These are phyloP conservation scores for Fusarium oxysporum DNA, from an alignment of 2,329 filamentous ascomycete species.

Conservation along the genomic window DNA sequence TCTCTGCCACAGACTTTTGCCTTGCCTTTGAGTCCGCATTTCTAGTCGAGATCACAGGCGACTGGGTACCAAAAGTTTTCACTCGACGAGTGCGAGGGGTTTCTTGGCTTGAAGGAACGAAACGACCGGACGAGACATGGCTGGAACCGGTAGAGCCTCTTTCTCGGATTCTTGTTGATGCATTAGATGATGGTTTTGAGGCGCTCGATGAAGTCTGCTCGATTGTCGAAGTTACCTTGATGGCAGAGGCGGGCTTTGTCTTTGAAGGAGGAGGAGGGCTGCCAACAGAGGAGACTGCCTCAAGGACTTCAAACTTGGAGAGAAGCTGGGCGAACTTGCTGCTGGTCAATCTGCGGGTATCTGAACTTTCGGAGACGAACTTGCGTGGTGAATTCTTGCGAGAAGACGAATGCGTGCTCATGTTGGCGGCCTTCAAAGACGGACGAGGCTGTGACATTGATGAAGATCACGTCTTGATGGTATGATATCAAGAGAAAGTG, in stretches of 20 bases:
- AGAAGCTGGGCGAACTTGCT: constrained; percentile 49
- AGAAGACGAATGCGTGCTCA: constrained; percentile 23
- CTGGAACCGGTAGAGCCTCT: constrained; percentile 11
- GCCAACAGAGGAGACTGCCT: constrained; percentile 25
- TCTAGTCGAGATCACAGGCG: not conserved
- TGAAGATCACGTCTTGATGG: constrained; percentile 2
- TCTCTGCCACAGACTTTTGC: constrained; percentile 43
- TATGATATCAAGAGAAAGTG: constrained; percentile 13
- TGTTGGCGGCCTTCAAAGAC: constrained; percentile 6
- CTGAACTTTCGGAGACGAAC: constrained; percentile 11
- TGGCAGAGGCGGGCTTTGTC: not conserved
- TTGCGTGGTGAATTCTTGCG: constrained; percentile 15
- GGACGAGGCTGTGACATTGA: not conserved
- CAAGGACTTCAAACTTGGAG: constrained; percentile 52
- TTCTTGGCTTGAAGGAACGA: not conserved
- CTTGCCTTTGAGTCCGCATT: constrained; percentile 4
- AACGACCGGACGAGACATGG: constrained; percentile 9
- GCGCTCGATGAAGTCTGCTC: not conserved
- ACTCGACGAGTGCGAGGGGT: constrained; percentile 13
- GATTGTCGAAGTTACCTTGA: not conserved
- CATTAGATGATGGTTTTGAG: not conserved
- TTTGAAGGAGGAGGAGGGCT: not conserved
- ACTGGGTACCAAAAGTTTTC: constrained; percentile 21
- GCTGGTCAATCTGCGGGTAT: constrained; percentile 1
- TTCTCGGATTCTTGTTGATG: not conserved